Conservation (phyloP, 2,329 filamentous ascomycete species). For the Fusarium sp. region DNA sequence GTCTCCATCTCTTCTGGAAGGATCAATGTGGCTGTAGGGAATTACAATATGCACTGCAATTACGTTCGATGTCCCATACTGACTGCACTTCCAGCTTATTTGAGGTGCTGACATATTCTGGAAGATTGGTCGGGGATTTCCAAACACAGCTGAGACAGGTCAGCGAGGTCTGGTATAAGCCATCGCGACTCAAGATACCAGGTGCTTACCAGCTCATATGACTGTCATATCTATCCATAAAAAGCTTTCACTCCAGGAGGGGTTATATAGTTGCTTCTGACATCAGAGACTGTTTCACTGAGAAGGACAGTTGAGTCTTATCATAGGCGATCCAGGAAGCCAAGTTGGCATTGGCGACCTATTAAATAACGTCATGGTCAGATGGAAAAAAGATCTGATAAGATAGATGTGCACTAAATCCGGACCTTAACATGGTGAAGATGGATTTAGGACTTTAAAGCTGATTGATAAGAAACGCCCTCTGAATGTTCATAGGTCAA, state of each 20-base stretch:
- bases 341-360: too few relatives aligned
- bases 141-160: neutral
- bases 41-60: neutral
- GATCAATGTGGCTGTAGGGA: neutral
- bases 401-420: neutral
- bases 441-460: accelerated
- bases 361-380: neutral
- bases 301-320: too few relatives aligned
- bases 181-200: neutral
- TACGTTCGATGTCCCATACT: neutral
- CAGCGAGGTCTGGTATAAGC: too few relatives aligned
- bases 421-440: too few relatives aligned
- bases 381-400: neutral
- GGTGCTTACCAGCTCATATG: neutral
- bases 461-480: neutral
- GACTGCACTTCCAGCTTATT: neutral
- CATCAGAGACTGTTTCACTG: too few relatives aligned
- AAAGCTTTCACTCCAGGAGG: too few relatives aligned
- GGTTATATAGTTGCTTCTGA: too few relatives aligned
- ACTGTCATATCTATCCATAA: too few relatives aligned
- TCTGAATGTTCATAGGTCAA: neutral
- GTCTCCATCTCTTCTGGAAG: neutral
- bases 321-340: too few relatives aligned
- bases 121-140: neutral
- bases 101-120: neutral